Evolutionary conservation across 2,329 filamentous ascomycete species (phyloP), one percentile per base, ranked within the genome.

Genomic region (Chaetomium globosum): DNA sequence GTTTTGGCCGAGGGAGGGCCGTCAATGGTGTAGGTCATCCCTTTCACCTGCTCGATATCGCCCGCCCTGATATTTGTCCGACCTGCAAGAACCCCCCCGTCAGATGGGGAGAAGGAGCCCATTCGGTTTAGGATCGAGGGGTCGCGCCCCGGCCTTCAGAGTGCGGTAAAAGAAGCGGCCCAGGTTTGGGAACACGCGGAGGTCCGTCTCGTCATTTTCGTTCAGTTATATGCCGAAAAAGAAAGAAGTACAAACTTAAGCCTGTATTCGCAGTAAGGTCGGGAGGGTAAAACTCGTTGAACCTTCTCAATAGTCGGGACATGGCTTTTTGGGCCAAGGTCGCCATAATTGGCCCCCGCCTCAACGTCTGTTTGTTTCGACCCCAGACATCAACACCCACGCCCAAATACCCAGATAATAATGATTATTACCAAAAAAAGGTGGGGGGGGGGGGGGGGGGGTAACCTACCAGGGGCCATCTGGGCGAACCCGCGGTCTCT

Each of bases 21-120:
- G 75, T 99, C 95, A 62, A 99, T 85, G 70, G 89, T 96, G 79
- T 99, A 99, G 0, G 95, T 99, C 84, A 99, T 95, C 66, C 95
- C 95, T 79, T 99, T 99, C 69, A 99, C 94, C 79, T 99, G 95
- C 77, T 99, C 95, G 52, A 99, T 96, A 74, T 97, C 92, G 56
- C 94, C 94, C 93, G 73, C 93, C 88, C 73, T 96, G 90, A 64
- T n/a, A 99, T 97, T 71, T 88, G 88, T 12, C 95, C 95, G 72
- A 93, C 97, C 73, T 98, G 94, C 30, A 99, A 85, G 54, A 99
- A 99, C 85, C 69, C 90, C 90, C 55, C 95, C 95, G 76, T 99
- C 95, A 5, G 95, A 87, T 0, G 95, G 96, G 0, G 92, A 95
- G 8, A 98, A 98, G 80, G 5, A 99, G 80, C 10, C 92, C 90